Evolutionary conservation across 805 yeast species (phyloP).

Genomic region (Teunomyces cretensis): DNA sequence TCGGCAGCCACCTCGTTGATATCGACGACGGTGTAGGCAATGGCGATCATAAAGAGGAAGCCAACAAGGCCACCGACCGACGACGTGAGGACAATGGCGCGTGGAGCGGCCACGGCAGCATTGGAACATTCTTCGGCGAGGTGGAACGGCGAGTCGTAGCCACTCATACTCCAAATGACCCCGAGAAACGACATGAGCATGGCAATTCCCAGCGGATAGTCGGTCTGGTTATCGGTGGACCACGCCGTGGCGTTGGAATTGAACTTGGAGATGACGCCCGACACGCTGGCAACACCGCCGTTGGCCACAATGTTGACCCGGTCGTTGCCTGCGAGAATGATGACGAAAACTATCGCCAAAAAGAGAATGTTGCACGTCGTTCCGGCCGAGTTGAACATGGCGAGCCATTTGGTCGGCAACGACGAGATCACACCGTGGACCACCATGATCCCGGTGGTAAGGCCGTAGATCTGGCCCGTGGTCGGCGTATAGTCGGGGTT

Average conservation of each 20-base stretch:
- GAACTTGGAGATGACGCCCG: conserved; percentile 43
- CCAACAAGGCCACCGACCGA: conserved; percentile 56
- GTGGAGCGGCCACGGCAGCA: conserved; percentile 64
- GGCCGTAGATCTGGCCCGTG: conserved; percentile 50
- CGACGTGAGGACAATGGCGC: conserved; percentile 61
- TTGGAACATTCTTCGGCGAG: conserved; percentile 71
- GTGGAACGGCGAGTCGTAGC: conserved; percentile 75
- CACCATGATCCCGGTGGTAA: conserved; percentile 52
- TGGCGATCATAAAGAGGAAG: conserved; percentile 56
- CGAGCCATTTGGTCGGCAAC: conserved; percentile 54
- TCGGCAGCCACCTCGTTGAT: conserved; percentile 46
- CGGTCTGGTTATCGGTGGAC: conserved; percentile 57
- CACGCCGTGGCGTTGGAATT: conserved; percentile 52
- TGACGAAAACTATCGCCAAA: conserved; percentile 50
- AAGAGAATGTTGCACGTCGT: conserved; percentile 50
- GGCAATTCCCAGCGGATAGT: conserved; percentile 62
- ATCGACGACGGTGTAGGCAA: conserved; percentile 60
- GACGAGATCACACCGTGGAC: conserved; percentile 49
- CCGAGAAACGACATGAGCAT: conserved; percentile 57
- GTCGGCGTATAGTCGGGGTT: conserved; percentile 42
- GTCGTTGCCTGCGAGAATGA: conserved; percentile 54
- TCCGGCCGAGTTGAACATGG: conserved; percentile 50
- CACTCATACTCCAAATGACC: conserved; percentile 73
- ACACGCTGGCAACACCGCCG: conserved; percentile 33
- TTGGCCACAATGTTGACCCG: conserved; percentile 34